Percentiles rank a stretch among this genome's conserved stretches.
Evolutionary conservation across 129 eudicot genomes (phyloP).

Genomic region (Flaveria linearis): DNA sequence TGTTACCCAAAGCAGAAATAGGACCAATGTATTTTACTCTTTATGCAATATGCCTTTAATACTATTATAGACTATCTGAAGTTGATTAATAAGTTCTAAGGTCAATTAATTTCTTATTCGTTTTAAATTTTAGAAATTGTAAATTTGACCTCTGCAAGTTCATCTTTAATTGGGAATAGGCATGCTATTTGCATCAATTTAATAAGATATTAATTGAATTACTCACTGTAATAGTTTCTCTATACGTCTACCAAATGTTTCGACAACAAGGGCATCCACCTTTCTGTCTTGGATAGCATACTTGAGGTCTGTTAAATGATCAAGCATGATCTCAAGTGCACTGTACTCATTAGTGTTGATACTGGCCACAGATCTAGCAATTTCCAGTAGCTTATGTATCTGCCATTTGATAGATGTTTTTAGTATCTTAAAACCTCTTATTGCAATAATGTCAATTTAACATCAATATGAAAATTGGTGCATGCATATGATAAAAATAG

Average conservation of each 20-base stretch:
- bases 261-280: conserved; percentile 98
- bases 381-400: conserved; percentile 80
- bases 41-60: neutral
- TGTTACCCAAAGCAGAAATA: neutral
- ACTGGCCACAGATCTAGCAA: conserved; percentile 72
- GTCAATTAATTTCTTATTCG: neutral
- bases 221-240: conserved; percentile 95
- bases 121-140: neutral
- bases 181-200: neutral
- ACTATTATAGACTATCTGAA: neutral
- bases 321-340: conserved; percentile 74
- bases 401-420: conserved; percentile 41
- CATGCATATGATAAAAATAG: conserved; percentile 10
- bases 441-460: neutral
- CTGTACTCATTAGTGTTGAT: conserved; percentile 73
- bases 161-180: conserved; percentile 16
- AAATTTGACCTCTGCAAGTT: conserved; percentile 4
- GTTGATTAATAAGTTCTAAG: neutral
- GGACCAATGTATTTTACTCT: neutral
- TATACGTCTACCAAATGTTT: conserved; percentile 97
- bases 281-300: conserved; percentile 89
- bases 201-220: conserved; percentile 15
- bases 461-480: neutral
- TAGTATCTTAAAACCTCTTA: conserved; percentile 12
- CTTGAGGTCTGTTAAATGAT: conserved; percentile 74